Base-by-base conservation (phyloP, 345 rosid species). In the Gossypium herbaceum region DNA sequence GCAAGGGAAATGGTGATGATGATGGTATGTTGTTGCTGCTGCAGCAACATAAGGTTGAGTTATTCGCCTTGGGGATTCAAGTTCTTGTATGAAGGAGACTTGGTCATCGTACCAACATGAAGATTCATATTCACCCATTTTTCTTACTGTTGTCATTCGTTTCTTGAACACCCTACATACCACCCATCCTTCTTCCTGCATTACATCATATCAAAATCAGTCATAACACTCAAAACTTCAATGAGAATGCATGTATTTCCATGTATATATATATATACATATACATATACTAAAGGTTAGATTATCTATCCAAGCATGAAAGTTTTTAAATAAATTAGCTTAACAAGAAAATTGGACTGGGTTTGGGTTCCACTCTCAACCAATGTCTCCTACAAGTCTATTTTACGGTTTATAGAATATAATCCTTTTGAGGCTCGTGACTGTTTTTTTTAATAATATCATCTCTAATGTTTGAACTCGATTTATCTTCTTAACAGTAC, bases 161-260 rank as follows among this genome's bases (percentile, higher is more conserved):
- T 94, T 94, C 91, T 92, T 94, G 88, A 94, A 94, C 59, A 92
- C 98, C 85, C 98, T 89, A 65, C 98, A 94, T 15, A 94, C 98
- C 66, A 80, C 98, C 97, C 97, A 94, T 80, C 98, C 97, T 86
- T 94, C 98, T 86, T 94, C 98, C 94, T 92, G 87, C 17, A 11
- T 34, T 69, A 65, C 75, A 70, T 56, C 13, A 24, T 7, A 27
- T 16, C 47, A 15, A n/a, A 3, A 69, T 25, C 55, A 27, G 25
- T 27, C 60, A 27, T 50, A 15, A 50, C 43, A 8, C 29, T 68
- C 9, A 25, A 68, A 68, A 8, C 8, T 9, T 50, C 43, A 25
- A 13, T 9, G 34, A 45, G 52, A 44, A 20, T 12, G 29, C 71
- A 41, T 64, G 24, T 4, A 3, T 22, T 13, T 22, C 25, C 13